These are phyloP conservation scores for Letharia columbiana DNA, from an alignment of 495 filamentous ascomycete species.

Conservation along the genomic window DNA sequence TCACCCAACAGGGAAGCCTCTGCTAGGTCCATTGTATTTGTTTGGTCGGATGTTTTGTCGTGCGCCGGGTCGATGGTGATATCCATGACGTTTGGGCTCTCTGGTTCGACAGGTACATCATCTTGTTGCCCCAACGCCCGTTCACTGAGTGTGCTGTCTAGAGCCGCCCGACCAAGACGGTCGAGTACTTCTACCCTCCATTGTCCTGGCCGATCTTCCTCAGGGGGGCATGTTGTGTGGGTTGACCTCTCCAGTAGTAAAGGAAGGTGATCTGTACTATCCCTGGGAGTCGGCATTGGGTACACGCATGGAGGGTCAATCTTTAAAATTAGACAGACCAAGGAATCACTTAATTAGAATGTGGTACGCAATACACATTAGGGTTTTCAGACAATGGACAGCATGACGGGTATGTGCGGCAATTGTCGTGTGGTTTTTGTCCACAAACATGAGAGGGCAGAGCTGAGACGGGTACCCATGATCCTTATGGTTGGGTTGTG, in stretches of 20 bases:
- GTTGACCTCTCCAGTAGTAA: constrained; percentile 38
- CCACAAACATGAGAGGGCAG: background rate
- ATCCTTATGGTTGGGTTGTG: constrained; percentile 3
- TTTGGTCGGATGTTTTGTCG: constrained; percentile 3
- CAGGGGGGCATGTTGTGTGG: constrained; percentile 52
- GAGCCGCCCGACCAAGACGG: constrained; percentile 14
- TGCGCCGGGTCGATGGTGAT: background rate
- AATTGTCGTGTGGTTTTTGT: background rate
- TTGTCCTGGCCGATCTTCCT: constrained; percentile 37
- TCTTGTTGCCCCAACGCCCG: constrained; percentile 45
- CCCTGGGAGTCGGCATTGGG: constrained; percentile 54
- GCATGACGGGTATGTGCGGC: background rate
- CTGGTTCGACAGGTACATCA: constrained; percentile 2
- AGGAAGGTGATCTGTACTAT: constrained; percentile 38
- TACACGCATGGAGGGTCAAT: constrained; percentile 12
- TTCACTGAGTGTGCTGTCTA: constrained; percentile 58
- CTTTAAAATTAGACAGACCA: background rate
- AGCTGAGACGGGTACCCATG: background rate
- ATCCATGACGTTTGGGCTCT: constrained; percentile 7
- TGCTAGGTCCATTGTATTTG: constrained; percentile 7
- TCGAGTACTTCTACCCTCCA: constrained; percentile 34
- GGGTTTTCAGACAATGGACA: constrained; percentile 11
- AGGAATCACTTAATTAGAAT: constrained; percentile 4
- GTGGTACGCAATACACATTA: background rate
- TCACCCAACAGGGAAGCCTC: constrained; percentile 5